Evolutionary conservation across 176 grass and related monocot species (phyloP).

Genomic region (Tillandsia fasciculata): DNA sequence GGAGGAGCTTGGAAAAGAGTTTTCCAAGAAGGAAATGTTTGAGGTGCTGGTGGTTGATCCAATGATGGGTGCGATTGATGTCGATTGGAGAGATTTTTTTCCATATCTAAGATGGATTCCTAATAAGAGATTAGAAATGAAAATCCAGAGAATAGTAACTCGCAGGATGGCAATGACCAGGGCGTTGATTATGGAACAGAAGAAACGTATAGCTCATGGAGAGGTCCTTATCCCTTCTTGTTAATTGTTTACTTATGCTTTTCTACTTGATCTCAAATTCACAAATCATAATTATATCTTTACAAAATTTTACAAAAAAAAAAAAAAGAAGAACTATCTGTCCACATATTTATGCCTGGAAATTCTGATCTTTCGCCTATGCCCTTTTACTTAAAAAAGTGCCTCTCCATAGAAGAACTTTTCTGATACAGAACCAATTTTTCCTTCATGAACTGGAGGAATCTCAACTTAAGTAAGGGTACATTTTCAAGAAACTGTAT

Average conservation of each 20-base stretch:
- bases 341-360: no score
- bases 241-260: background rate
- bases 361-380: no score
- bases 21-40: constrained; percentile 56
- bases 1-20: constrained; percentile 50
- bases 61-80: constrained; percentile 79
- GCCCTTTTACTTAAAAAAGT: no score
- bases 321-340: no score
- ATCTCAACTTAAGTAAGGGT: no score
- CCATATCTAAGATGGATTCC: constrained; percentile 82
- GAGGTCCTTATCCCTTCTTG: constrained; percentile 32
- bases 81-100: constrained; percentile 96
- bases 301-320: no score
- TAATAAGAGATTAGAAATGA: constrained; percentile 59
- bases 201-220: constrained; percentile 41
- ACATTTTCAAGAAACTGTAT: no score
- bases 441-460: no score
- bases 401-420: no score
- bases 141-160: constrained; percentile 28
- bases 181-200: constrained; percentile 54
- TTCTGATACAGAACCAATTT: no score
- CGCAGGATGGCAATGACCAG: constrained; percentile 37
- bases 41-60: constrained; percentile 46
- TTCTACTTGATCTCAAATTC: background rate
- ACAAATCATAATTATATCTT: background rate